Conservation (phyloP, 2,329 filamentous ascomycete species). For the Trichoderma simmonsii region DNA sequence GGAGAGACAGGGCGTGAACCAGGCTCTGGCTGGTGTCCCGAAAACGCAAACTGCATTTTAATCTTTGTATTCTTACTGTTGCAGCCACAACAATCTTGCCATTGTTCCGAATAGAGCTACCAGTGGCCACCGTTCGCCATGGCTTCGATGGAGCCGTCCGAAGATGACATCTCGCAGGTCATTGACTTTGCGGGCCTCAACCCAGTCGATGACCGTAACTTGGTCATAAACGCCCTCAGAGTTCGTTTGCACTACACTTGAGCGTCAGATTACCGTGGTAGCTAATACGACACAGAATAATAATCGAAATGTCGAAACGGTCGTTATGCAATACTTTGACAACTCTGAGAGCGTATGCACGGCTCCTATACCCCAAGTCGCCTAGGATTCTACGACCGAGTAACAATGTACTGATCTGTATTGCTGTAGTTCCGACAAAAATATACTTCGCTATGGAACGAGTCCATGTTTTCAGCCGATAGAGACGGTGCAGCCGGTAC, state of each 20-base stretch:
- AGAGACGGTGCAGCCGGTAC: slow-evolving; percentile 49
- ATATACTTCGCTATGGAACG: slow-evolving; percentile 52
- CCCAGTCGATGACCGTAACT: slow-evolving; percentile 34
- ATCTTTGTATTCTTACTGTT: neutral
- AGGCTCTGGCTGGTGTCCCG: neutral
- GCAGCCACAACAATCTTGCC: neutral
- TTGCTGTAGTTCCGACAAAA: slow-evolving; percentile 42
- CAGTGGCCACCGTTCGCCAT: slow-evolving; percentile 23
- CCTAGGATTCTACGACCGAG: neutral
- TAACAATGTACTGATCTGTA: neutral
- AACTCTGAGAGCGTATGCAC: slow-evolving; percentile 36
- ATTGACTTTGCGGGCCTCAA: slow-evolving; percentile 42
- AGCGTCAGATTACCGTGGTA: neutral
- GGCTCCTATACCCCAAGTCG: neutral
- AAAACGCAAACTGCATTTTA: neutral
- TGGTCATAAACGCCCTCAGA: slow-evolving; percentile 43
- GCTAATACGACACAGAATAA: slow-evolving; percentile 32
- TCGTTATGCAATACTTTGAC: slow-evolving; percentile 53
- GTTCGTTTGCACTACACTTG: slow-evolving; percentile 24
- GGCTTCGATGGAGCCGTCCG: slow-evolving; percentile 36
- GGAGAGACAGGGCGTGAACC: neutral
- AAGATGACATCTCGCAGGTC: slow-evolving; percentile 38
- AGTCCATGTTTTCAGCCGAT: slow-evolving; percentile 50
- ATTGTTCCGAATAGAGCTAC: neutral
- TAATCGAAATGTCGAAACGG: slow-evolving; percentile 45